A percentile compares a stretch with the other conserved stretches of the same genome.
Conservation (phyloP, 2,329 filamentous ascomycete species). For the Emergomyces orientalis region DNA sequence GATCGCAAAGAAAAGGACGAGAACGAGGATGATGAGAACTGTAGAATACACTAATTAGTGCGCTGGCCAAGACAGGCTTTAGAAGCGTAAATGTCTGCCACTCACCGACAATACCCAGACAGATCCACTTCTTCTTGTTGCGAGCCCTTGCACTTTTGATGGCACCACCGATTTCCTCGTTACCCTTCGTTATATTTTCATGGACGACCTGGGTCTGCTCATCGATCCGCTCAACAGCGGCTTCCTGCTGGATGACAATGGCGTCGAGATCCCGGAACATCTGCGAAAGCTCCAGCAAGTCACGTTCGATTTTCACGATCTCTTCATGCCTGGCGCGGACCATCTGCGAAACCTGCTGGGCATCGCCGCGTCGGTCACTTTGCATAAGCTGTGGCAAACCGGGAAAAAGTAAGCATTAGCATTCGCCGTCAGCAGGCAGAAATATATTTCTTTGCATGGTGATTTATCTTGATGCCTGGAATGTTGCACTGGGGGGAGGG, state of each 20-base stretch:
- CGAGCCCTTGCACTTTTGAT: constrained; percentile 71
- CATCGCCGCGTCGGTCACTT: constrained; percentile 71
- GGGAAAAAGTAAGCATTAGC: constrained; percentile 3
- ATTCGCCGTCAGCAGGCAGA: not conserved
- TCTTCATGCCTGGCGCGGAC: constrained; percentile 76
- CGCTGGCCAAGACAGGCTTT: not conserved
- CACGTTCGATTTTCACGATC: constrained; percentile 83
- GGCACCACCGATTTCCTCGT: constrained; percentile 70
- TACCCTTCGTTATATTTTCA: constrained; percentile 75
- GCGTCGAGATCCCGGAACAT: constrained; percentile 85
- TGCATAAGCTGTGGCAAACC: constrained; percentile 52
- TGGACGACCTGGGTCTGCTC: constrained; percentile 77
- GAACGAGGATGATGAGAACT: constrained; percentile 48
- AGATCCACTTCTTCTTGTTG: constrained; percentile 95
- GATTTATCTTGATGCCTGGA: not conserved
- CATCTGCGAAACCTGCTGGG: constrained; percentile 66
- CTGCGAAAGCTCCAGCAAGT: constrained; percentile 78
- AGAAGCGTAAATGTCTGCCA: constrained; percentile 18
- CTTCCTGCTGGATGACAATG: constrained; percentile 78
- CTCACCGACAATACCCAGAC: constrained; percentile 62
- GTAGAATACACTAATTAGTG: constrained; percentile 8
- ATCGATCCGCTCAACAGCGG: constrained; percentile 69
- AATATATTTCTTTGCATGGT: not conserved
- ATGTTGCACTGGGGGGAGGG: not conserved
- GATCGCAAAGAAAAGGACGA: constrained; percentile 41